phyloP scores from a whole-genome alignment of 352 stramenopile genomes.

The Thalassiosira ordinaria region DNA sequence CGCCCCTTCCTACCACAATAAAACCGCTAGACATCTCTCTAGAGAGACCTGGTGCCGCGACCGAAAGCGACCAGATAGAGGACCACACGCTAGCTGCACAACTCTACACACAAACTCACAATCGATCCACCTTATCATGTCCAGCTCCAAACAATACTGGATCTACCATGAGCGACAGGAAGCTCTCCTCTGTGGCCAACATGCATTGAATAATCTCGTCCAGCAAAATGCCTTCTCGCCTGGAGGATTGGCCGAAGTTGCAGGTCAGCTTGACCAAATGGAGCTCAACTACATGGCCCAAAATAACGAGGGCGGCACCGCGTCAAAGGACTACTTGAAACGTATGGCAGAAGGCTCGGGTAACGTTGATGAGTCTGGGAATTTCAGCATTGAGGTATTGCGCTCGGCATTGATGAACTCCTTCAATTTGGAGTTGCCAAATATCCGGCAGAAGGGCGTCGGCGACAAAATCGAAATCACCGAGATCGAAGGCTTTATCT shows the following conservation, averaged over 20 bases:
- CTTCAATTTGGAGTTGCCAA: constrained; percentile 68
- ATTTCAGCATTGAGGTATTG: constrained; percentile 83
- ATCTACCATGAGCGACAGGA: constrained; percentile 84
- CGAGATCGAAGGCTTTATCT: constrained; percentile 79
- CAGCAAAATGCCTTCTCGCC: constrained; percentile 69
- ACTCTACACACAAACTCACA: no score
- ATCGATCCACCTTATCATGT: not conserved
- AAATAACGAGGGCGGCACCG: constrained; percentile 72
- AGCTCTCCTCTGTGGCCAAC: constrained; percentile 80
- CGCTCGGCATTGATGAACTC: constrained; percentile 58
- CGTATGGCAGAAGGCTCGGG: constrained; percentile 66
- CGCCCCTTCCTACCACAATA: no score
- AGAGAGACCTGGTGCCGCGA: no score
- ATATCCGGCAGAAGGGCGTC: constrained; percentile 63
- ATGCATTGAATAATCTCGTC: constrained; percentile 83
- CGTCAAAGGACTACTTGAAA: constrained; percentile 79
- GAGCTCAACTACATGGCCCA: constrained; percentile 77
- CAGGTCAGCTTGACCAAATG: constrained; percentile 73
- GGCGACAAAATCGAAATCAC: constrained; percentile 66
- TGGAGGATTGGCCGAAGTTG: constrained; percentile 69
- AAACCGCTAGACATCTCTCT: no score
- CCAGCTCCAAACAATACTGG: constrained; percentile 50
- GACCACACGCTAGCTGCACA: no score
- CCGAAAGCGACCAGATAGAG: no score
- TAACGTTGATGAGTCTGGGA: constrained; percentile 80